phyloP scores from a whole-genome alignment of 2,329 filamentous ascomycete genomes.

The Botryotinia narcissicola region DNA sequence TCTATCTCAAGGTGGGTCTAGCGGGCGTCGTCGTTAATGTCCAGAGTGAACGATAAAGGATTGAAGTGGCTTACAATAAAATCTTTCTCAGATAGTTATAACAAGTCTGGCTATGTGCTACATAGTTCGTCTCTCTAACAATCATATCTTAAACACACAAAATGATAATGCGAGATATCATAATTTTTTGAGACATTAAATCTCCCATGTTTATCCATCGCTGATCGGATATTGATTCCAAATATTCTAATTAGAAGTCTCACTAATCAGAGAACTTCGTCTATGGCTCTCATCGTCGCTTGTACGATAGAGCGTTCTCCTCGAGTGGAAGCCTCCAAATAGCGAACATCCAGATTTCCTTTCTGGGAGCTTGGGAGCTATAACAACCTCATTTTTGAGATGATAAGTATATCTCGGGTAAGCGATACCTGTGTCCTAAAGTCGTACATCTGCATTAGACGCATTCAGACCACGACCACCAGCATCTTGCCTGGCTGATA shows the following conservation, averaged over 20 bases:
- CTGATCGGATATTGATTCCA: neutral
- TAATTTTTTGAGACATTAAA: neutral
- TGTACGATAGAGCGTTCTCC: neutral
- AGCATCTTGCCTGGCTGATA: neutral
- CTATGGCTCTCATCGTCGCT: neutral
- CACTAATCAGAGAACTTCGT: neutral
- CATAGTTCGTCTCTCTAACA: neutral
- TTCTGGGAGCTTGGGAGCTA: neutral
- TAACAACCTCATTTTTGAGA: neutral
- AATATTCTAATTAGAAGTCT: neutral
- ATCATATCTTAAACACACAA: neutral
- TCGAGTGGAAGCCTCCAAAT: neutral
- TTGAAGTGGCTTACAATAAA: neutral
- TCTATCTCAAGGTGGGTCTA: neutral
- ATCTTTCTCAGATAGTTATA: neutral
- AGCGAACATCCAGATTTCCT: neutral
- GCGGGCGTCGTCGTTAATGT: neutral
- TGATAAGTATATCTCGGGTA: neutral
- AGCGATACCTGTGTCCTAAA: neutral
- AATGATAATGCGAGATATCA: neutral
- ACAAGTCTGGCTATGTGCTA: neutral
- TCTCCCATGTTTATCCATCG: neutral
- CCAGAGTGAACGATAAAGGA: neutral
- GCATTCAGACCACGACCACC: neutral
- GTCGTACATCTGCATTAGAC: neutral